These are phyloP conservation scores for Taxawa tesnikishii DNA, from an alignment of 2,329 filamentous ascomycete genomes.

Conservation along the genomic window DNA sequence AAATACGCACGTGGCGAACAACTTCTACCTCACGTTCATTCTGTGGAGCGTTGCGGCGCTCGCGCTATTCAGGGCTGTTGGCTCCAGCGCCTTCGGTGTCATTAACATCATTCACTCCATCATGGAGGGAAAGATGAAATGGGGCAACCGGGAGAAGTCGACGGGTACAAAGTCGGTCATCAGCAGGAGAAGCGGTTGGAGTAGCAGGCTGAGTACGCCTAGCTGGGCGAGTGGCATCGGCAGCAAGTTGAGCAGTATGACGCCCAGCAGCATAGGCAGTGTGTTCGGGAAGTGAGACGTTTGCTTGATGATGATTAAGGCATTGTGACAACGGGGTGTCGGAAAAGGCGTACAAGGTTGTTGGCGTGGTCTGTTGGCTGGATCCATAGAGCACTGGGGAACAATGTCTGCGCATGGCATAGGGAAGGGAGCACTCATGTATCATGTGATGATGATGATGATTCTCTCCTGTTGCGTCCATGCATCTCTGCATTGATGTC, in stretches of 20 bases:
- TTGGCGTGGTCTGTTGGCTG: no score
- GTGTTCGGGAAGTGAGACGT: no score
- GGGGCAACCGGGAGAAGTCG: constrained; percentile 17
- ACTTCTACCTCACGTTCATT: constrained; percentile 86
- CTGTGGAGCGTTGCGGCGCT: constrained; percentile 81
- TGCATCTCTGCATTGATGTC: no score
- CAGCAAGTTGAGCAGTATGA: constrained; percentile 11
- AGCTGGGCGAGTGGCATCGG: constrained; percentile 25
- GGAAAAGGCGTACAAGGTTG: no score
- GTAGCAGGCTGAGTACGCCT: constrained; percentile 24
- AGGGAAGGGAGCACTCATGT: no score
- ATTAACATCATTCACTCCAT: constrained; percentile 75
- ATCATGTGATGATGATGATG: no score
- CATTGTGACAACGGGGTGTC: no score
- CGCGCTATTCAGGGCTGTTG: constrained; percentile 78
- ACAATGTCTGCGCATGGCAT: no score
- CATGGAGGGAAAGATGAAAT: constrained; percentile 72
- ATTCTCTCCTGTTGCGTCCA: no score
- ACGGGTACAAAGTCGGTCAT: constrained; percentile 15
- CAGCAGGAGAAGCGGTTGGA: constrained; percentile 19
- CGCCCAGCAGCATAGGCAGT: constrained; percentile 9
- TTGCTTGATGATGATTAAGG: no score
- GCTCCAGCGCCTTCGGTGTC: constrained; percentile 67
- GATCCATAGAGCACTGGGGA: no score
- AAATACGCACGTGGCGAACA: constrained; percentile 57